A percentile compares a stretch with the other conserved stretches of the same genome.
phyloP scores from a whole-genome alignment of 306 rosid genomes.

The Rosa persica region DNA sequence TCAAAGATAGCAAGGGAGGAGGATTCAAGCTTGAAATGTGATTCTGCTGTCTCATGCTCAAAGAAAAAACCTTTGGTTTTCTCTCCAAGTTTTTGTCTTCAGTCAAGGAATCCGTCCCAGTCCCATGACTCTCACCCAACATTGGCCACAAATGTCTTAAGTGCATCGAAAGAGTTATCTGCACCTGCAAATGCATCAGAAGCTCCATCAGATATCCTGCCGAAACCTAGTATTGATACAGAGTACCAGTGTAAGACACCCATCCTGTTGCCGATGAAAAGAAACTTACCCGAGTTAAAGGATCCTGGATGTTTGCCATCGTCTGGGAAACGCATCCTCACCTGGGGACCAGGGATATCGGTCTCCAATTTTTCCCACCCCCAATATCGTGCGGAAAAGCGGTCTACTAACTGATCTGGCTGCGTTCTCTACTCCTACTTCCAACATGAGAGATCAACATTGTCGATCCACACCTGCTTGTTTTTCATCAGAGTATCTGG shows the following conservation, averaged over 20 bases:
- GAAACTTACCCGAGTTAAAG: slow-evolving; percentile 70
- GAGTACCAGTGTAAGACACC: slow-evolving; percentile 81
- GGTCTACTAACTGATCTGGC: slow-evolving; percentile 47
- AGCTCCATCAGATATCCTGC: slow-evolving; percentile 40
- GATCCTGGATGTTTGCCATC: slow-evolving; percentile 53
- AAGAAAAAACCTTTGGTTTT: slow-evolving; percentile 72
- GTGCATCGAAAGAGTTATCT: slow-evolving; percentile 50
- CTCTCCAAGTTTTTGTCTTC: slow-evolving; percentile 67
- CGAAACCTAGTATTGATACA: slow-evolving; percentile 49
- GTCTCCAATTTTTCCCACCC: slow-evolving; percentile 72
- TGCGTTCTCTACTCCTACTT: slow-evolving; percentile 60
- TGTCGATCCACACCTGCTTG: slow-evolving; percentile 40
- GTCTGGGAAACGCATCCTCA: slow-evolving; percentile 65
- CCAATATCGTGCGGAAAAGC: slow-evolving; percentile 51
- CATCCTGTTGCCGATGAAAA: slow-evolving; percentile 58
- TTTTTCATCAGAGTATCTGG: slow-evolving; percentile 48
- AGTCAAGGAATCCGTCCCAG: slow-evolving; percentile 50
- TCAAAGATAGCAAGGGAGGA: slow-evolving; percentile 57
- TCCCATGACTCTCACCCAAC: slow-evolving; percentile 45
- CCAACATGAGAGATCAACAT: slow-evolving; percentile 51
- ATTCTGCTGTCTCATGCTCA: slow-evolving; percentile 33
- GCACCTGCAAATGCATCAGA: slow-evolving; percentile 43
- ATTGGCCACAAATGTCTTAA: slow-evolving; percentile 40
- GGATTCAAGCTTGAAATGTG: slow-evolving; percentile 52
- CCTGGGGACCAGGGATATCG: slow-evolving; percentile 71